These are phyloP conservation scores for Ceraceosorus bombacis DNA, from an alignment of 1,284 basidiomycete species.

Conservation along the genomic window DNA sequence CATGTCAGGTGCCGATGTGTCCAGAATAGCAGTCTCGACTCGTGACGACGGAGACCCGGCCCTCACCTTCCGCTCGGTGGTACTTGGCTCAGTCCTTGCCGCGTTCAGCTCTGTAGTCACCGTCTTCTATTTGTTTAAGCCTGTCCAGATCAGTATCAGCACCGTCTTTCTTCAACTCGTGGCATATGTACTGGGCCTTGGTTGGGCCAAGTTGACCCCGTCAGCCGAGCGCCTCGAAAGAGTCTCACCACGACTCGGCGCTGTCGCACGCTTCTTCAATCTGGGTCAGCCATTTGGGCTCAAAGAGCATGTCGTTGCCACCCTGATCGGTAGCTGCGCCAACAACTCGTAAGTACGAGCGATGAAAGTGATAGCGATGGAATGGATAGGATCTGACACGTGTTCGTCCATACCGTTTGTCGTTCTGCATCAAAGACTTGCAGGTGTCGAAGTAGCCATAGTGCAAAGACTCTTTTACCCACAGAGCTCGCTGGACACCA, in stretches of 20 bases:
- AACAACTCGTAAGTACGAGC: slow-evolving; percentile 12
- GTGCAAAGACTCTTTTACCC: slow-evolving; percentile 26
- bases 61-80: slow-evolving; percentile 57
- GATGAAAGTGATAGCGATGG: slow-evolving; percentile 19
- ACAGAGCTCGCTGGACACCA: slow-evolving; percentile 8
- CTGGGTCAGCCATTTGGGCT: slow-evolving; percentile 56
- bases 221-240: slow-evolving; percentile 50
- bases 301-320: slow-evolving; percentile 60
- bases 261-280: slow-evolving; percentile 53
- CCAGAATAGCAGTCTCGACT: slow-evolving; percentile 57
- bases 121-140: slow-evolving; percentile 56
- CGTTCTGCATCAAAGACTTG: background rate
- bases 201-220: slow-evolving; percentile 52
- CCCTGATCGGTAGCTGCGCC: slow-evolving; percentile 57
- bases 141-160: slow-evolving; percentile 55
- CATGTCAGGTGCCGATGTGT: slow-evolving; percentile 53
- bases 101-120: slow-evolving; percentile 56
- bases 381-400: slow-evolving; percentile 47
- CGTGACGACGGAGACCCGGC: slow-evolving; percentile 60
- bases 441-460: background rate
- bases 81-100: slow-evolving; percentile 59
- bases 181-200: slow-evolving; percentile 56
- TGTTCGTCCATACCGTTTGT: background rate
- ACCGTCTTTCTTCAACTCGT: slow-evolving; percentile 60
- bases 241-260: slow-evolving; percentile 42